phyloP scores from a whole-genome alignment of 73 alveolate genomes.

The Paramecium octaurelia region DNA sequence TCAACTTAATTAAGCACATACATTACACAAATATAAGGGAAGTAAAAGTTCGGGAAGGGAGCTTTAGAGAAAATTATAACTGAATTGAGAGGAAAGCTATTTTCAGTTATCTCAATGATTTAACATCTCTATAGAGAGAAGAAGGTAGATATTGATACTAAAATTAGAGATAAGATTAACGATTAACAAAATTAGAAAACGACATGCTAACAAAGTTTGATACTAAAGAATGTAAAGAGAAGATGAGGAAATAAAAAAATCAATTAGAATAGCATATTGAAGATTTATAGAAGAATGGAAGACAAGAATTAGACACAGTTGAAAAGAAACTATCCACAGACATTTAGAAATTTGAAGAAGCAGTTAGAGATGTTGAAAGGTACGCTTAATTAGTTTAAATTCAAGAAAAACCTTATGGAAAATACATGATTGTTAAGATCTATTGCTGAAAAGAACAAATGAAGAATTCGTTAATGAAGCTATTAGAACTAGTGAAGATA shows the following conservation, averaged over 20 bases:
- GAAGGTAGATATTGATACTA: neutral
- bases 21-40: neutral
- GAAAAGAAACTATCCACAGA: slow-evolving; percentile 38
- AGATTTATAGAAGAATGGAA: neutral
- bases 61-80: slow-evolving; percentile 34
- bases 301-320: slow-evolving; percentile 34
- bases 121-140: slow-evolving; percentile 6
- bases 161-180: slow-evolving; percentile 38
- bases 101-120: neutral
- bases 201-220: slow-evolving; percentile 45
- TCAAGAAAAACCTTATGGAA: slow-evolving; percentile 58
- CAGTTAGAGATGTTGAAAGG: slow-evolving; percentile 57
- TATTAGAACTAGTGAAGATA: slow-evolving; percentile 47
- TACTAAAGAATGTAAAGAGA: slow-evolving; percentile 49
- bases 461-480: slow-evolving; percentile 61
- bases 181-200: slow-evolving; percentile 56
- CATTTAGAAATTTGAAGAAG: slow-evolving; percentile 49
- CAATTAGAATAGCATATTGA: slow-evolving; percentile 33
- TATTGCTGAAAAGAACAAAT: slow-evolving; percentile 49
- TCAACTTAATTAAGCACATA: neutral
- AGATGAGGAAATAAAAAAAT: slow-evolving; percentile 48
- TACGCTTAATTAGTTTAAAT: neutral
- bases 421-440: slow-evolving; percentile 62
- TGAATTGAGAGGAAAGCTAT: slow-evolving; percentile 49
- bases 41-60: slow-evolving; percentile 36